Conservation (phyloP, 352 stramenopile species). For the Pythium sukuiense region DNA sequence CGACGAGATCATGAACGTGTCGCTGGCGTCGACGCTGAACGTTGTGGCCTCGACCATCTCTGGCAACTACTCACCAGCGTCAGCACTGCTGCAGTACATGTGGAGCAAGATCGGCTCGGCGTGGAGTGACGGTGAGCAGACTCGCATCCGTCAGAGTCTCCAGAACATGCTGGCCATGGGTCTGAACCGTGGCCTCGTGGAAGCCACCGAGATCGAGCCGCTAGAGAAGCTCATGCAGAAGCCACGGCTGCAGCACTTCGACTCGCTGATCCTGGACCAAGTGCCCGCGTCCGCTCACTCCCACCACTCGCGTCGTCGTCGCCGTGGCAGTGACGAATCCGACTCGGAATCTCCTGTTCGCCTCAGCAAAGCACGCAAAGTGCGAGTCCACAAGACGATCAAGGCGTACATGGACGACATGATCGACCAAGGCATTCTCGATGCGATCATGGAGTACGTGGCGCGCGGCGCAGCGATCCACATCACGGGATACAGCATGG, state of each 20-base stretch:
- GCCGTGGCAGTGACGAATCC: conserved; percentile 57
- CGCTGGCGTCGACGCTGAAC: conserved; percentile 68
- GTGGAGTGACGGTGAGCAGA: conserved; percentile 84
- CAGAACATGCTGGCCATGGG: conserved; percentile 86
- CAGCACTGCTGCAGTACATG: conserved; percentile 77
- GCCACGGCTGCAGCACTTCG: conserved; percentile 60
- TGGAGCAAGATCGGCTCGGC: conserved; percentile 79
- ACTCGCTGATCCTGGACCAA: conserved; percentile 69
- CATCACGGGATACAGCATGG: conserved; percentile 87
- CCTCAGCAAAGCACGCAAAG: conserved; percentile 52
- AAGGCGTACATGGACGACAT: conserved; percentile 87
- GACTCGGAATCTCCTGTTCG: conserved; percentile 57
- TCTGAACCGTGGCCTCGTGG: conserved; percentile 73
- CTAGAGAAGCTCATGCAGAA: conserved; percentile 77
- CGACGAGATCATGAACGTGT: conserved; percentile 75
- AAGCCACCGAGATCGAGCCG: conserved; percentile 58
- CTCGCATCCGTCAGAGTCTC: conserved; percentile 80
- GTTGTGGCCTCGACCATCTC: conserved; percentile 80
- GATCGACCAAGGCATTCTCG: conserved; percentile 73
- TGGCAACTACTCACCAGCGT: conserved; percentile 74
- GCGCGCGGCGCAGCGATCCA: conserved; percentile 69
- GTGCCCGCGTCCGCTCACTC: conserved; percentile 46
- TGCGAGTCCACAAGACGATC: conserved; percentile 79
- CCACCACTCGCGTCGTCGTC: conserved; percentile 34
- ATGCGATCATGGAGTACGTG: conserved; percentile 76